Base-by-base conservation (phyloP, 139 green algal species). In the Chlorella ohadii region DNA sequence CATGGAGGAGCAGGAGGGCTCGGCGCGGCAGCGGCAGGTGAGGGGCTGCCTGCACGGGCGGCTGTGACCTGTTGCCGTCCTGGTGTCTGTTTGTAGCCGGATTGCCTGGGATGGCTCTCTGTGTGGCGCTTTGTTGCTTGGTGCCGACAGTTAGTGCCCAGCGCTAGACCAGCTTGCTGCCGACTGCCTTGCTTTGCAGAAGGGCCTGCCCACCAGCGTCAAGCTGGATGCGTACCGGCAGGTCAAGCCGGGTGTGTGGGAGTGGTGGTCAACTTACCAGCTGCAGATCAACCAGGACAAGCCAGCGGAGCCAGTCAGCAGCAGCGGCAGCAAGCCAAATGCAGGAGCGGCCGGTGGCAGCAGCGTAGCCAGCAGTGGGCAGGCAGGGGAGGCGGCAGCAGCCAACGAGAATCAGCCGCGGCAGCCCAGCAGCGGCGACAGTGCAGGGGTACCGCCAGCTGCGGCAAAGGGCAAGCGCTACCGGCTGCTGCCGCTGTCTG, bases 241-340 rank as follows among this genome's bases (percentile, higher is more conserved):
- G 55, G 83, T 71, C 25, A 88, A 86, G 65, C 83, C 51, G 0
- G 79, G 77, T 1, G 72, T 90, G 23, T 88, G 82, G 81, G 84
- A 85, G 74, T 77, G 61, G 55, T 88, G 79, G 79, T 67, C 83
- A 17, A 79, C 86, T 33, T 83, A 86, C 51, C 64, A 4, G 11
- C 84, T 86, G 76, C 23, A 87, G 23, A 63, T 91, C 16, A 82
- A 88, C 78, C 72, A 44, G 16, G 64, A 80, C 15, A 84, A 81
- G 28, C 65, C 78, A 12, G 36, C 85, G 34, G 88, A 92, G 79
- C 27, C 73, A 22, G 70, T 92, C 47, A 47, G 73, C 19, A 47
- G n/a, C 73, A 28, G 47, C 47, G 19, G 47, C 73, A 79, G 47
- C 39, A 59, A 59, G 51, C 2, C 51, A 19, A 22, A 13, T 13